Percentiles rank a stretch among this genome's conserved stretches.
phyloP scores from a whole-genome alignment of 2,329 filamentous ascomycete genomes.

The Trichoderma koningii region DNA sequence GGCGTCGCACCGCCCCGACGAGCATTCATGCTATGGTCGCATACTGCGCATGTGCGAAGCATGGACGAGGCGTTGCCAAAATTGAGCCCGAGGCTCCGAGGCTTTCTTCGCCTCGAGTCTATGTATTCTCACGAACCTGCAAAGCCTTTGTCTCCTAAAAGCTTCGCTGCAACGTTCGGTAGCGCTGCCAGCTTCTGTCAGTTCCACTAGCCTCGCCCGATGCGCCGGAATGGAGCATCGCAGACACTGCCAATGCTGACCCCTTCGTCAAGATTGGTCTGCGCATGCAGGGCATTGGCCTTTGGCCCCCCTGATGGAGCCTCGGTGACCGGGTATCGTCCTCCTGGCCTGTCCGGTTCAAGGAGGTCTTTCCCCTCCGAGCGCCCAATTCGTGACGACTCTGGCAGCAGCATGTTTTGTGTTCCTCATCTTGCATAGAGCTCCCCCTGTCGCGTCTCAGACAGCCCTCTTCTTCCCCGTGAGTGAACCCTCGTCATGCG shows the following conservation, averaged over 20 bases:
- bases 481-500: constrained; percentile 18
- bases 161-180: constrained; percentile 10
- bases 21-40: background rate
- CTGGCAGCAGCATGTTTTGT: background rate
- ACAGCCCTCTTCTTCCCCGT: background rate
- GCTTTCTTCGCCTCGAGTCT: background rate
- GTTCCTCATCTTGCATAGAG: background rate
- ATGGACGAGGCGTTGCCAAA: background rate
- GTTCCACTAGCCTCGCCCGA: constrained; percentile 12
- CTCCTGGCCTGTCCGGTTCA: constrained; percentile 1
- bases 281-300: constrained; percentile 10
- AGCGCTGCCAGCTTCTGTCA: constrained; percentile 20
- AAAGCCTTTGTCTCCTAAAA: constrained; percentile 7
- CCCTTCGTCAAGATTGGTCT: background rate
- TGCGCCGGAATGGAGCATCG: constrained; percentile 19
- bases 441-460: constrained; percentile 8
- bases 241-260: constrained; percentile 20
- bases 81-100: background rate
- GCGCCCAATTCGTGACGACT: background rate
- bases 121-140: background rate
- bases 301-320: constrained; percentile 14
- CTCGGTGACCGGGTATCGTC: constrained; percentile 1
- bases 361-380: background rate
- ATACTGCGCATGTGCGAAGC: background rate
- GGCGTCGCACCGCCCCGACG: constrained; percentile 20